Conservation (phyloP, 108 stramenopile species). For the Asterionellopsis glacialis region DNA sequence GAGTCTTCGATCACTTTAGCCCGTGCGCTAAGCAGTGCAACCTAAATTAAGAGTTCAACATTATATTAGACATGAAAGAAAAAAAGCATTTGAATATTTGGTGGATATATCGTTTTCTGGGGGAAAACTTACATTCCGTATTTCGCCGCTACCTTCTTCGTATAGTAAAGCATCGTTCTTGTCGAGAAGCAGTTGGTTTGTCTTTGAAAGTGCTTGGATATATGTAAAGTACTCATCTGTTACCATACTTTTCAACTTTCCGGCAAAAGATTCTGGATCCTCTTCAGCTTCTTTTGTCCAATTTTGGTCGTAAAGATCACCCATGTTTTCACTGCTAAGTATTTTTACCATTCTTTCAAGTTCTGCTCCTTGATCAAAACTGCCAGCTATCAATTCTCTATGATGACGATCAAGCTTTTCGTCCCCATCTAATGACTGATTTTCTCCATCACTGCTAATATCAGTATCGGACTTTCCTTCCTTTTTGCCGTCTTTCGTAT, state of each 20-base stretch:
- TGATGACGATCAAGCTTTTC: too few relatives aligned
- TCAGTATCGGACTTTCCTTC: too few relatives aligned
- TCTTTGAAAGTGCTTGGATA: slow-evolving; percentile 23
- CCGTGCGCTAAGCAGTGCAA: slow-evolving; percentile 48
- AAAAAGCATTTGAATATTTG: slow-evolving; percentile 1
- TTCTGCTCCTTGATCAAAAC: too few relatives aligned
- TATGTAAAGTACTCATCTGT: slow-evolving; percentile 29
- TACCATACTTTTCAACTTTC: slow-evolving; percentile 32
- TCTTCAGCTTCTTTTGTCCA: slow-evolving; percentile 42
- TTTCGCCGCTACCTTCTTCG: slow-evolving; percentile 31
- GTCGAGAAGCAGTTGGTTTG: slow-evolving; percentile 21
- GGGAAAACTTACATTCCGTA: slow-evolving; percentile 14
- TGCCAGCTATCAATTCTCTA: too few relatives aligned
- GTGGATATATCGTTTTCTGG: neutral
- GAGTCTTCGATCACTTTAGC: slow-evolving; percentile 19
- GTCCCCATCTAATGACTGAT: too few relatives aligned
- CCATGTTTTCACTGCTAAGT: neutral
- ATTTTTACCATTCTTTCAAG: too few relatives aligned
- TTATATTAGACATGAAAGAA: neutral
- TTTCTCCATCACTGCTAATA: too few relatives aligned
- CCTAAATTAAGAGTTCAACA: slow-evolving; percentile 5
- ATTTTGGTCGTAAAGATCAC: slow-evolving; percentile 3
- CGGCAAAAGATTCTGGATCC: slow-evolving; percentile 41
- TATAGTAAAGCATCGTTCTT: slow-evolving; percentile 8
- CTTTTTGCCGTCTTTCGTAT: too few relatives aligned